Evolutionary conservation across 768 basidiomycete species (phyloP), one percentile per base, ranked within the genome.

Genomic region (Rhodosporidiobolus odoratus): DNA sequence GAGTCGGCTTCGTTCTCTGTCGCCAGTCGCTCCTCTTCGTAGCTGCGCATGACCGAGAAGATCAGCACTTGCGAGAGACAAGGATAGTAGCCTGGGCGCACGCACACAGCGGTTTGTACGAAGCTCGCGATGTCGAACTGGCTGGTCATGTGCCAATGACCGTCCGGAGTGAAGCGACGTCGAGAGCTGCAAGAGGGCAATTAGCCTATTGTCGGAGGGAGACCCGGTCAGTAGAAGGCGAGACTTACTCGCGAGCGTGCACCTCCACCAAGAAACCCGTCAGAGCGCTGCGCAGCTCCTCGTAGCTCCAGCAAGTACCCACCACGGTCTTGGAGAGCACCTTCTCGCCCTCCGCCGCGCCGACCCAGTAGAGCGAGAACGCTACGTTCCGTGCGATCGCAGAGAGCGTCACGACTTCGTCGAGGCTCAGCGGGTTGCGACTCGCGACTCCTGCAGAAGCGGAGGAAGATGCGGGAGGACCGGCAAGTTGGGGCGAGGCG

Each of bases 31-130:
- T 83, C 84, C 68, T 90, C 90, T 78, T 91, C 90, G 64, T 83
- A 82, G 45, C 88, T 89, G 75, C 41, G 23, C 4, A n/a, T 9
- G 16, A 30, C 13, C 27, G 32, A 53, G 52, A 27, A 32, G 52
- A 32, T 27, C 9, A 53, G 52, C 32, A 10, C 4, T 21, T 13
- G 4, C 30, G 40, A 30, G 65, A 48, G 3, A 37, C 41, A 16
- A 32, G 27, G 50, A 48, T 47, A n/a, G 60, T n/a, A 27, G 13
- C 32, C 19, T 25, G 37, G n/a, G 7, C 19, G 45, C 23, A 81
- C 88, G 56, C 80, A 90, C 86, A 92, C 83, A 13, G 90, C 95
- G 4, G 93, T 92, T 67, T 93, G 89, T 16, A 94, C 84, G 78
- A 99, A 99, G 0, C 84, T 84, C 15, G 77, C 77, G 74, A 89